These are phyloP conservation scores for Fimicolochytrium jonesii DNA, from an alignment of 192 early-diverging fungal genomes.

Conservation along the genomic window DNA sequence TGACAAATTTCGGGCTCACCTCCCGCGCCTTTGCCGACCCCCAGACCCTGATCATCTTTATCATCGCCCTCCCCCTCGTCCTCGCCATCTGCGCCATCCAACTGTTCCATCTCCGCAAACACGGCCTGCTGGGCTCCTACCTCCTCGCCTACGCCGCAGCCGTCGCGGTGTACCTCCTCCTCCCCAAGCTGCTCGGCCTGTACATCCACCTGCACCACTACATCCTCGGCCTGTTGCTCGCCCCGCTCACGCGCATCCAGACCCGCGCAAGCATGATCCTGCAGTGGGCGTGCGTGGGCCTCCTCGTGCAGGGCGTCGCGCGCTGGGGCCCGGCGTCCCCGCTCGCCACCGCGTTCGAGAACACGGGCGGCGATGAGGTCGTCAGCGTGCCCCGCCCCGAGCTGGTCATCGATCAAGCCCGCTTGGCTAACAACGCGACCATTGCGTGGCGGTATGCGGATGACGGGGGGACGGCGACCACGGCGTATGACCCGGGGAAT, in stretches of 20 bases:
- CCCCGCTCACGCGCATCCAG: conserved; percentile 19
- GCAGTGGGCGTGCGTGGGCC: conserved; percentile 15
- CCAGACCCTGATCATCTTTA: conserved; percentile 8
- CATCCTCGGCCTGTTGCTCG: conserved; percentile 1
- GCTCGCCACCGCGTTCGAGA: conserved; percentile 35
- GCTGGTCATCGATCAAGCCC: not conserved
- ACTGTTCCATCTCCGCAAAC: conserved; percentile 19
- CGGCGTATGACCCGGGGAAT: not conserved
- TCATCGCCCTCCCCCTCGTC: conserved; percentile 19
- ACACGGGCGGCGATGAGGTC: conserved; percentile 11
- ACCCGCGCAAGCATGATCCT: conserved; percentile 9
- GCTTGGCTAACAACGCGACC: conserved; percentile 10
- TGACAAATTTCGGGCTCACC: conserved; percentile 26
- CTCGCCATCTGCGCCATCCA: conserved; percentile 2
- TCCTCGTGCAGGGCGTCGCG: conserved; percentile 23
- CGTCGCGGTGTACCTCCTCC: conserved; percentile 20
- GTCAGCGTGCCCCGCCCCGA: conserved; percentile 8
- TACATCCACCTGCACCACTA: conserved; percentile 30
- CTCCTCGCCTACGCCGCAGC: conserved; percentile 17
- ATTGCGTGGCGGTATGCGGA: conserved; percentile 3
- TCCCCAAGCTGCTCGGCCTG: conserved; percentile 23
- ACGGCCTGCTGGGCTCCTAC: conserved; percentile 22
- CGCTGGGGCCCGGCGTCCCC: conserved; percentile 32
- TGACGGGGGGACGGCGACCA: not conserved
- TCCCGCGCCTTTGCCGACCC: conserved; percentile 28